phyloP scores from a whole-genome alignment of 176 grass and related monocot genomes.

The Stipa capillata region DNA sequence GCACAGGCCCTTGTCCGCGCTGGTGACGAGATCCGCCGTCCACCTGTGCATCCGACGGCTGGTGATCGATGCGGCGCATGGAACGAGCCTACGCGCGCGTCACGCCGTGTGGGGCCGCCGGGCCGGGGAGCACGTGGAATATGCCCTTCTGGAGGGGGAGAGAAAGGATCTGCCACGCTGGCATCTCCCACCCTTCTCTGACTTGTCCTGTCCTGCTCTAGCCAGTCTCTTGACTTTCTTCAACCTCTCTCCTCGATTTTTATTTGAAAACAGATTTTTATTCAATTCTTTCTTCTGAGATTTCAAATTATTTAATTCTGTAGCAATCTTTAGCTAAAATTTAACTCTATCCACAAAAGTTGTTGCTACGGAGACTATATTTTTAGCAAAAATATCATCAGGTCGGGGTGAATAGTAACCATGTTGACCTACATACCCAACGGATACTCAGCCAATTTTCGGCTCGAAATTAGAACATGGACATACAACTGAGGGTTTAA shows the following conservation, averaged over 20 bases:
- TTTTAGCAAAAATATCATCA: not conserved
- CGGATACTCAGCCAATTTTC: too few relatives aligned
- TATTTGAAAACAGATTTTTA: too few relatives aligned
- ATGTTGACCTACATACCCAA: not conserved
- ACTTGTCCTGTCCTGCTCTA: not conserved
- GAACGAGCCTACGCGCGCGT: not conserved
- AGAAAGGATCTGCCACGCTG: conserved; percentile 17
- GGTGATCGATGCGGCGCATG: rapidly evolving
- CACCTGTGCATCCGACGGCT: not conserved
- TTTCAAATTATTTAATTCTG: too few relatives aligned
- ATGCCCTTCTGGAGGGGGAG: not conserved
- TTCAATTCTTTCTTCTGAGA: too few relatives aligned
- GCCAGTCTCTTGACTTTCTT: not conserved
- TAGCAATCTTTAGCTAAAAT: not conserved
- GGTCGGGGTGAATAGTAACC: too few relatives aligned
- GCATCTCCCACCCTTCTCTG: not conserved
- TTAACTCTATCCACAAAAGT: not conserved
- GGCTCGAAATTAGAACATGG: too few relatives aligned
- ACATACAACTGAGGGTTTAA: too few relatives aligned
- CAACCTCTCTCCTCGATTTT: not conserved
- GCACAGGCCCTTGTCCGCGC: not conserved
- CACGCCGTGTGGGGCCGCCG: not conserved
- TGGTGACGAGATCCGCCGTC: not conserved
- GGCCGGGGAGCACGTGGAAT: not conserved
- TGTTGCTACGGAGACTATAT: not conserved